These are phyloP conservation scores for Trichoderma asperelloides DNA, from an alignment of 495 filamentous ascomycete species.

Conservation along the genomic window DNA sequence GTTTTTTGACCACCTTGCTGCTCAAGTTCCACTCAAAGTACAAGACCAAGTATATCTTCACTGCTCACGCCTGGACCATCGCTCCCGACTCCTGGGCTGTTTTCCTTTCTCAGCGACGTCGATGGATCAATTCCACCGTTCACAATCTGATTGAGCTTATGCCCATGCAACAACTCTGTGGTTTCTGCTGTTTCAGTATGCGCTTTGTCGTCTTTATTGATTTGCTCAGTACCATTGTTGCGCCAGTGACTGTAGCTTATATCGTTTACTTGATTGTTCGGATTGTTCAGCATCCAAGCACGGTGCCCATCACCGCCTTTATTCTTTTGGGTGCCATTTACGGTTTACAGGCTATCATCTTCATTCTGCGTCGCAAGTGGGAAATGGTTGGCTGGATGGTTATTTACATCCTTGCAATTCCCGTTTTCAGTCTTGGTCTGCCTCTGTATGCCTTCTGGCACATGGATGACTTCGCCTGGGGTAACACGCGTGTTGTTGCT, in stretches of 20 bases:
- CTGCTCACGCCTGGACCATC: conserved; percentile 89
- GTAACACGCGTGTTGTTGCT: conserved; percentile 94
- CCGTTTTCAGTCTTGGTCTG: conserved; percentile 82
- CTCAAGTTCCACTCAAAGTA: conserved; percentile 86
- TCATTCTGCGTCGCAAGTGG: conserved; percentile 93
- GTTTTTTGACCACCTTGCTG: conserved; percentile 90
- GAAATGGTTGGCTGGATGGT: conserved; percentile 99
- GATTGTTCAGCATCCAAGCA: conserved; percentile 46
- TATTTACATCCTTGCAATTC: conserved; percentile 85
- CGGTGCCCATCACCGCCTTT: conserved; percentile 75
- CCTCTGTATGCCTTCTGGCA: conserved; percentile 98
- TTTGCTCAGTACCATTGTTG: conserved; percentile 80
- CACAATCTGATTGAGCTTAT: conserved; percentile 97
- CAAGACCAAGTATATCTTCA: conserved; percentile 96
- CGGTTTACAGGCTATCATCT: conserved; percentile 94
- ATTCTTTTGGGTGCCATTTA: conserved; percentile 89
- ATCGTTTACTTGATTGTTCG: conserved; percentile 81
- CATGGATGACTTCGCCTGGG: conserved; percentile 99
- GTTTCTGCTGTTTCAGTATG: conserved; percentile 99
- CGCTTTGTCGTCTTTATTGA: conserved; percentile 95
- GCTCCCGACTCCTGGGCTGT: conserved; percentile 89
- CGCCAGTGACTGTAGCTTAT: conserved; percentile 88
- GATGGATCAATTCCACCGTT: conserved; percentile 99
- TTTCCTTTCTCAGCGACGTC: conserved; percentile 94
- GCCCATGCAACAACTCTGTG: conserved; percentile 85